A percentile compares a stretch with the other conserved stretches of the same genome.
phyloP scores from a whole-genome alignment of 148 eudicot genomes.

The Amaranthus hypochondriacus region DNA sequence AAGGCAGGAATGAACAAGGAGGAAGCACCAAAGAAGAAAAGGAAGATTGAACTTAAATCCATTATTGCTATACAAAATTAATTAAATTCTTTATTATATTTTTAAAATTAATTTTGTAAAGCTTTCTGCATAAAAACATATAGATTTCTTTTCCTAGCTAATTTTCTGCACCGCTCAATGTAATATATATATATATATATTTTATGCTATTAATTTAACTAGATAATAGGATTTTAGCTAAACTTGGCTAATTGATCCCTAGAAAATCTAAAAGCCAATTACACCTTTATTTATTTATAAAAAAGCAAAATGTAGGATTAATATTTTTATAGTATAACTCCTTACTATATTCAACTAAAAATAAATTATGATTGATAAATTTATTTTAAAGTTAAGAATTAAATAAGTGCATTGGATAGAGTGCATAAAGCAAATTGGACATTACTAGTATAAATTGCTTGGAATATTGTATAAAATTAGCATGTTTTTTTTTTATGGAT shows the following conservation, averaged over 20 bases:
- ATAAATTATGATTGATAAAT: too few species aligned
- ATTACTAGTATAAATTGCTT: too few species aligned
- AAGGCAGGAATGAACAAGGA: not conserved
- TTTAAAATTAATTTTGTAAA: not conserved
- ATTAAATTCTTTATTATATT: not conserved
- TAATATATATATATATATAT: too few species aligned
- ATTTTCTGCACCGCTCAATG: not conserved
- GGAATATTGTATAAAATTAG: too few species aligned
- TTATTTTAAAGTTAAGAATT: too few species aligned
- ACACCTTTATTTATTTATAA: not conserved
- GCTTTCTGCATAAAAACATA: not conserved
- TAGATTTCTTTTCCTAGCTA: not conserved
- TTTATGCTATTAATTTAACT: not conserved
- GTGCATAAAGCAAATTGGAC: too few species aligned
- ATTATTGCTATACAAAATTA: not conserved
- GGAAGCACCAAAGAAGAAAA: slow-evolving; percentile 4
- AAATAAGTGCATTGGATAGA: too few species aligned
- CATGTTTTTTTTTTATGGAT: too few species aligned
- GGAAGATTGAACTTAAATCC: not conserved
- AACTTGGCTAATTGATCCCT: slow-evolving; percentile 9
- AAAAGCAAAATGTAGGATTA: too few species aligned
- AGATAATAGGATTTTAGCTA: slow-evolving; percentile 5
- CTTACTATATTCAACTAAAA: too few species aligned
- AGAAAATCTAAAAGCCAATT: slow-evolving; percentile 1
- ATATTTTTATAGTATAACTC: too few species aligned